Conservation (phyloP, 352 stramenopile species). For the Globisporangium acanthophoron region DNA sequence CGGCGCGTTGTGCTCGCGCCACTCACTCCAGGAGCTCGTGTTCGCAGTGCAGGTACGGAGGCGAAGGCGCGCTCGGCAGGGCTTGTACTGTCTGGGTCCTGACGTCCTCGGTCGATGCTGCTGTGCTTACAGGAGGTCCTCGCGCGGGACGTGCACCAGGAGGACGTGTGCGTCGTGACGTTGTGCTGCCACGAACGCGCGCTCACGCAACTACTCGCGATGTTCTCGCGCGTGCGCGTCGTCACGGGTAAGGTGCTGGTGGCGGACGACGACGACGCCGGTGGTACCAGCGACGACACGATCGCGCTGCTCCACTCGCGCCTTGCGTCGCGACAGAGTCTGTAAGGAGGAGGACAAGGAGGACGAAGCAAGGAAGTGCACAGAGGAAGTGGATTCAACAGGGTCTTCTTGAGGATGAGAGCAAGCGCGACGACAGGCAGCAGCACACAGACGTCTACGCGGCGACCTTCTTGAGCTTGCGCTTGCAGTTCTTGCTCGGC, state of each 20-base stretch:
- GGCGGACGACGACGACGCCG: too few relatives aligned
- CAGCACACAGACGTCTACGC: too few relatives aligned
- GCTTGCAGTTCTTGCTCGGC: constrained; percentile 5
- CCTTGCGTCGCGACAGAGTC: not conserved
- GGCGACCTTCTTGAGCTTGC: not conserved
- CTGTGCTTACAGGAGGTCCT: constrained; percentile 1
- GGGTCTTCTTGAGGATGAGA: too few relatives aligned
- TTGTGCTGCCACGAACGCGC: constrained; percentile 4
- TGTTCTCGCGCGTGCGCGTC: not conserved
- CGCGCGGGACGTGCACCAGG: not conserved
- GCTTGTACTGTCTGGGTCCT: not conserved
- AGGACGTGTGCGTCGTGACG: constrained; percentile 4
- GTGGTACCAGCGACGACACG: not conserved
- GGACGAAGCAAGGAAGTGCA: not conserved
- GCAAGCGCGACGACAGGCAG: too few relatives aligned
- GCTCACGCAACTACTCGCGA: not conserved
- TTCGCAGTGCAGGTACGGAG: not conserved
- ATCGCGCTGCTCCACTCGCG: not conserved
- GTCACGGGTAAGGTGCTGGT: constrained; percentile 4
- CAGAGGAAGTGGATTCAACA: too few relatives aligned
- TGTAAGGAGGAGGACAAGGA: not conserved
- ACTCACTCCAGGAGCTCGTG: constrained; percentile 1
- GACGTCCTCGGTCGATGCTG: not conserved
- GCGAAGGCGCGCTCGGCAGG: not conserved
- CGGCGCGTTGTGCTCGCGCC: not conserved